Evolutionary conservation across 768 basidiomycete species (phyloP).

Genomic region (Russula abietina): DNA sequence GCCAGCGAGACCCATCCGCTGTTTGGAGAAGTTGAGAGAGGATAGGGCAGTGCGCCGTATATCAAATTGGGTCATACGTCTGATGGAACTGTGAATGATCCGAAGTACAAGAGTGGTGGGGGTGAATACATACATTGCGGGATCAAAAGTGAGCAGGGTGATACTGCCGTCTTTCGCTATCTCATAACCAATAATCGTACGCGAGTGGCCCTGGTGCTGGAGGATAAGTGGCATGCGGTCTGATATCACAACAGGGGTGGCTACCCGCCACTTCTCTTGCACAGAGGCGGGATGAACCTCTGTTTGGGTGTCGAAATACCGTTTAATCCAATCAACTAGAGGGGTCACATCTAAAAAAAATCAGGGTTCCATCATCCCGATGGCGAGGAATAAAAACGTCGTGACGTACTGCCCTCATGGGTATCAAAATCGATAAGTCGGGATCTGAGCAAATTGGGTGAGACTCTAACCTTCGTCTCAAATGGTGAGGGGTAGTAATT

Average conservation of each 20-base stretch:
- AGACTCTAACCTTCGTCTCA: not conserved
- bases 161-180: slow-evolving; percentile 48
- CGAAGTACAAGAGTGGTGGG: not conserved
- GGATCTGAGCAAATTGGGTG: slow-evolving; percentile 36
- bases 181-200: slow-evolving; percentile 82
- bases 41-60: slow-evolving; percentile 14
- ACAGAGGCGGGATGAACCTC: slow-evolving; percentile 33
- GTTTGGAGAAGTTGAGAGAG: not conserved
- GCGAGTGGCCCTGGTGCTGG: slow-evolving; percentile 81
- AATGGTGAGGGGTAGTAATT: slow-evolving; percentile 20
- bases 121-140: slow-evolving; percentile 46
- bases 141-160: slow-evolving; percentile 74
- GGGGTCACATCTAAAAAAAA: slow-evolving; percentile 36
- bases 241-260: slow-evolving; percentile 49
- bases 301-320: slow-evolving; percentile 52
- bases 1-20: not conserved
- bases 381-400: not conserved
- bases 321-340: slow-evolving; percentile 66
- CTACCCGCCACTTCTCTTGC: slow-evolving; percentile 47
- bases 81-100: not conserved
- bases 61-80: not conserved
- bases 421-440: slow-evolving; percentile 62
- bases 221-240: slow-evolving; percentile 75
- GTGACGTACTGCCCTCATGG: slow-evolving; percentile 39
- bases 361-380: not conserved